These are phyloP conservation scores for Rickenella mellea DNA, from an alignment of 768 basidiomycete species.

Conservation along the genomic window DNA sequence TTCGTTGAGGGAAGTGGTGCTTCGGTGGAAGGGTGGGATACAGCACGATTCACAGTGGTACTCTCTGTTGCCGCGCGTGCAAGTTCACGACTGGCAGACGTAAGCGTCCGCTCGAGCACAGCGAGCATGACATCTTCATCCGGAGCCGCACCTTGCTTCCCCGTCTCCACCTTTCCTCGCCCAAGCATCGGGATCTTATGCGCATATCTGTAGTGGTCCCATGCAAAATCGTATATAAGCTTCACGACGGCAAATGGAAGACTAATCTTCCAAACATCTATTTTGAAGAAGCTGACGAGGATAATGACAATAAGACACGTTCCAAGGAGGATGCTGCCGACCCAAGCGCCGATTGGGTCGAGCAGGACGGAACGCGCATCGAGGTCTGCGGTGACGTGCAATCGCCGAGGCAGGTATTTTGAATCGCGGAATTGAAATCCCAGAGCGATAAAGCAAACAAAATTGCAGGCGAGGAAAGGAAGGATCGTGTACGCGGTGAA, in stretches of 20 bases:
- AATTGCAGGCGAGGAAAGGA: constrained; percentile 61
- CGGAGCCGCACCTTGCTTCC: neutral
- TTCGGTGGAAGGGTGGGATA: neutral
- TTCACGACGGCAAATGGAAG: constrained; percentile 73
- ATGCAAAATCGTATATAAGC: constrained; percentile 53
- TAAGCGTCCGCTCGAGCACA: neutral
- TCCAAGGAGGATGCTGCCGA: constrained; percentile 61
- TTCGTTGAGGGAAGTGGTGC: neutral
- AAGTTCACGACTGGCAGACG: neutral
- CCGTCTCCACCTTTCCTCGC: too few species aligned
- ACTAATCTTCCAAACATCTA: constrained; percentile 80
- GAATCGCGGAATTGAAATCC: constrained; percentile 47
- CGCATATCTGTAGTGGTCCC: constrained; percentile 43
- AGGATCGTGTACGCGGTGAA: constrained; percentile 80
- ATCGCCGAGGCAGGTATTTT: constrained; percentile 42
- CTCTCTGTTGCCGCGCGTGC: neutral
- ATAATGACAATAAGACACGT: constrained; percentile 66
- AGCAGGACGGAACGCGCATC: constrained; percentile 44
- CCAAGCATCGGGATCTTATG: constrained; percentile 16
- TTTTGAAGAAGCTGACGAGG: constrained; percentile 61
- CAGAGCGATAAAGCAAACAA: constrained; percentile 52
- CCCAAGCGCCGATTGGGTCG: constrained; percentile 65
- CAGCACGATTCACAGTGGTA: neutral
- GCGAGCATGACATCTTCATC: neutral
- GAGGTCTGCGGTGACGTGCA: constrained; percentile 28